Conservation (phyloP, 1,284 basidiomycete genomes). For the Trichosporon sp. region DNA sequence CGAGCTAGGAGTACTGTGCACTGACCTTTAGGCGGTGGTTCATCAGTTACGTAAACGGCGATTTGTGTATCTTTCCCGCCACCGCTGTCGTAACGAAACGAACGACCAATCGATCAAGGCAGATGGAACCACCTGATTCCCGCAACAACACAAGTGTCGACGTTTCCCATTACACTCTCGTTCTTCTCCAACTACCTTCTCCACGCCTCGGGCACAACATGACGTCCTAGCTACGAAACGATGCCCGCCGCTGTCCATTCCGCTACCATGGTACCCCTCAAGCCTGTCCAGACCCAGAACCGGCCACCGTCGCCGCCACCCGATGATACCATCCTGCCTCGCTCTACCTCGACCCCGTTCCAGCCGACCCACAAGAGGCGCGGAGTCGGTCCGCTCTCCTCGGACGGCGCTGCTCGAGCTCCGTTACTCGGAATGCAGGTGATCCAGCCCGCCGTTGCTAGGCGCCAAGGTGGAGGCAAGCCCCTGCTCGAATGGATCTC, state of each 20-base stretch:
- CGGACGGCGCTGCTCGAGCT: slow-evolving; percentile 15
- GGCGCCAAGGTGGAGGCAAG: slow-evolving; percentile 56
- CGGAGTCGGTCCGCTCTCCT: slow-evolving; percentile 1
- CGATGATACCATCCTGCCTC: not conserved
- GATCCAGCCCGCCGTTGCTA: slow-evolving; percentile 10
- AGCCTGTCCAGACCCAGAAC: slow-evolving; percentile 9
- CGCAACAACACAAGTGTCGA: not conserved
- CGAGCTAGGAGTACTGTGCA: not conserved
- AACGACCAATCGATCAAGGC: not conserved
- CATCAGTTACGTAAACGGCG: not conserved
- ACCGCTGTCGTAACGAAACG: not conserved
- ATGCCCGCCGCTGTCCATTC: slow-evolving; percentile 11
- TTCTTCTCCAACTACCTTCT: slow-evolving; percentile 2
- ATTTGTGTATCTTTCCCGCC: slow-evolving; percentile 15
- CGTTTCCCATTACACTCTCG: slow-evolving; percentile 6
- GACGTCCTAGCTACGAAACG: slow-evolving; percentile 5
- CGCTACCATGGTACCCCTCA: slow-evolving; percentile 16
- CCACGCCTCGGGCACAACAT: not conserved
- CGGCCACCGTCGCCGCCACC: slow-evolving; percentile 16
- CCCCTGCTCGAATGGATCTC: slow-evolving; percentile 91
- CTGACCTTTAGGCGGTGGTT: not conserved
- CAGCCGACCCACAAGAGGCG: not conserved
- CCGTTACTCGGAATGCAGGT: slow-evolving; percentile 10
- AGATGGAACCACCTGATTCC: not conserved
- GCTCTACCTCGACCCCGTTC: not conserved